A percentile compares a stretch with the other conserved stretches of the same genome.
These are phyloP conservation scores for Saccharomycopsis microspora DNA, from an alignment of 805 yeast genomes.

Conservation along the genomic window DNA sequence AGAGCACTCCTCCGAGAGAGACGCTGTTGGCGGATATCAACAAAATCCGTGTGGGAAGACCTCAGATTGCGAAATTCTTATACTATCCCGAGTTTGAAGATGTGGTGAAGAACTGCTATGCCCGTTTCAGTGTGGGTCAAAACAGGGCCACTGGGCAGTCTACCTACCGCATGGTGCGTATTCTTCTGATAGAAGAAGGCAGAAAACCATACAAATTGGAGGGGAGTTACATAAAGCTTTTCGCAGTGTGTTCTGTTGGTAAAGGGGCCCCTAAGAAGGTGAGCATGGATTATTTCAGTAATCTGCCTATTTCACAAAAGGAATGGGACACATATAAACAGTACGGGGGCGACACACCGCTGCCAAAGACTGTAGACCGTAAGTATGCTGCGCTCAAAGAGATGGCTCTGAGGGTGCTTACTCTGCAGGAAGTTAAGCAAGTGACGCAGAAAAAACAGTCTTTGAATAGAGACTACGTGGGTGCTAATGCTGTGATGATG, in stretches of 20 bases:
- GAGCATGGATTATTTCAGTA: constrained; percentile 73
- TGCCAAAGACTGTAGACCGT: constrained; percentile 48
- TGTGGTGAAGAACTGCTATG: constrained; percentile 62
- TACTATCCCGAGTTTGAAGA: constrained; percentile 75
- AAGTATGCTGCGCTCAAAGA: constrained; percentile 52
- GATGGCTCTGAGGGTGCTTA: constrained; percentile 55
- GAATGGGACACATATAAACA: constrained; percentile 65
- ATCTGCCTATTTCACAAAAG: constrained; percentile 53
- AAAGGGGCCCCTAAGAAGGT: constrained; percentile 57
- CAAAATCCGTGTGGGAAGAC: constrained; percentile 64
- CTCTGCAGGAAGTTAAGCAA: constrained; percentile 63
- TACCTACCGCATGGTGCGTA: constrained; percentile 74
- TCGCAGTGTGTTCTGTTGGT: constrained; percentile 74
- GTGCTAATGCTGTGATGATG: constrained; percentile 67
- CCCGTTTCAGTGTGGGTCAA: constrained; percentile 71
- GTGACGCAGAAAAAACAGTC: constrained; percentile 63
- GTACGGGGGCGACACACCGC: constrained; percentile 50
- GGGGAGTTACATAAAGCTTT: constrained; percentile 39
- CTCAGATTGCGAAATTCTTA: constrained; percentile 61
- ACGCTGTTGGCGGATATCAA: constrained; percentile 51
- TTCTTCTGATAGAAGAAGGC: constrained; percentile 49
- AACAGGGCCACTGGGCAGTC: constrained; percentile 50
- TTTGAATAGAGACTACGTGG: constrained; percentile 44
- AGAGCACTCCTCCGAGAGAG: constrained; percentile 4
- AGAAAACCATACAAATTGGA: constrained; percentile 38